Evolutionary conservation across 306 rosid genomes (phyloP).

Genomic region (Cucurbita ficifolia): DNA sequence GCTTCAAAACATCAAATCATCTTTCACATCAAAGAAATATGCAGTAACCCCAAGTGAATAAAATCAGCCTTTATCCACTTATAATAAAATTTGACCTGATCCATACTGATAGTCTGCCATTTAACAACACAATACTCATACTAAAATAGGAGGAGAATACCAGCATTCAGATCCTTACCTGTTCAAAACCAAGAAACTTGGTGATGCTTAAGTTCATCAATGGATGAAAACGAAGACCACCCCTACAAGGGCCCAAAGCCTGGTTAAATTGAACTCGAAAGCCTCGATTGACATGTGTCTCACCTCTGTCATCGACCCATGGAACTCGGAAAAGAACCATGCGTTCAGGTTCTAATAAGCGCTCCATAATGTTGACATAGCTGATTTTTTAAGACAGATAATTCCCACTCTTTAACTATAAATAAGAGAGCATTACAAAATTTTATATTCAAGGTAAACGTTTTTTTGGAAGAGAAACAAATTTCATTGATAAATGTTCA

Average conservation of each 20-base stretch:
- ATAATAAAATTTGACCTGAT: not conserved
- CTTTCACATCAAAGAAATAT: not conserved
- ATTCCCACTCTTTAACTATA: not conserved
- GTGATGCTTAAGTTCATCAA: slow-evolving; percentile 74
- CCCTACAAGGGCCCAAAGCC: slow-evolving; percentile 95
- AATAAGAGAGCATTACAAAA: not conserved
- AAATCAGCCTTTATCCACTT: not conserved
- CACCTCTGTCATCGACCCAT: slow-evolving; percentile 95
- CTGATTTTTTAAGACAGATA: slow-evolving; percentile 32
- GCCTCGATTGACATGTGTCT: slow-evolving; percentile 73
- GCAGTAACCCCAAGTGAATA: not conserved
- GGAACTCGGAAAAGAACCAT: slow-evolving; percentile 84
- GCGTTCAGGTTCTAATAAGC: slow-evolving; percentile 90
- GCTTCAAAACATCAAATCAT: not conserved
- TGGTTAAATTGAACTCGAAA: slow-evolving; percentile 89
- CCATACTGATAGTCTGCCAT: not conserved
- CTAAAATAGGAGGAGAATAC: not conserved
- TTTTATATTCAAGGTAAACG: slow-evolving; percentile 18
- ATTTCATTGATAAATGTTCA: no score
- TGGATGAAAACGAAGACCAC: slow-evolving; percentile 89
- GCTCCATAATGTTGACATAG: slow-evolving; percentile 91
- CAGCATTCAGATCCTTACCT: slow-evolving; percentile 37
- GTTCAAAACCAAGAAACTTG: slow-evolving; percentile 92
- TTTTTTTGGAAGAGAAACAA: no score
- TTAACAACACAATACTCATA: not conserved